Evolutionary conservation across 2,329 filamentous ascomycete genomes (phyloP), one percentile per base, ranked within the genome.

Genomic region (Penicillium glabrum): DNA sequence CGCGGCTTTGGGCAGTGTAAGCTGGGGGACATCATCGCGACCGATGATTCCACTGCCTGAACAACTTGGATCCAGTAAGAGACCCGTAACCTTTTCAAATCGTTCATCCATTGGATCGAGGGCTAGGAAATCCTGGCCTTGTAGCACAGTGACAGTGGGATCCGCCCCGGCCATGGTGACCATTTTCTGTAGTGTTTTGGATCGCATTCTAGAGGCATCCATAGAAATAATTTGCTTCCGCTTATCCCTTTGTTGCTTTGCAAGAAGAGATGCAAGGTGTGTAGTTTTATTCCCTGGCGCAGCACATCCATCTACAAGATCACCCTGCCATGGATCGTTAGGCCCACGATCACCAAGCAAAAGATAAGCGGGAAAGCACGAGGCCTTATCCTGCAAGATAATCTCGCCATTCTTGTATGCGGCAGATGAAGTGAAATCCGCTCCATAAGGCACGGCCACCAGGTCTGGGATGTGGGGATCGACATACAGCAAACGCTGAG

Each of bases 201-300:
- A 88, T 52, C 95, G 84, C 24, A 67, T 46, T 16, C 56, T 62
- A 1, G 75, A 77, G 6, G 75, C 73, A 58, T 78, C 73, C 66
- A 76, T 72, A 10, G 73, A 76, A 35, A 70, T 72, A 23, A 99
- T 87, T 48, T 79, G 75, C 16, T 65, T 43, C 43, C 45, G 29
- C 27, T 54, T 52, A 66, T 72, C 21, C 69, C 71, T 41, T 11
- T 55, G 39, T 8, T 58, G 55, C 52, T 65, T 64, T 4, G 70
- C 70, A 2, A 95, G 69, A 5, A 97, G 85, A 2, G 91, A 89
- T 0, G 93, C 92, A 46, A 96, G 77, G 72, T 98, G 95, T 8
- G 93, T 98, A 1, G 95, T 98, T 77, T 99, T 99, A 74, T 99
- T 99, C 6, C 95, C 95, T 1, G 95, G 95, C 0, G 95, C 95